Base-by-base conservation (phyloP, 2,329 filamentous ascomycete species). In the Sporothrix euskadiensis region DNA sequence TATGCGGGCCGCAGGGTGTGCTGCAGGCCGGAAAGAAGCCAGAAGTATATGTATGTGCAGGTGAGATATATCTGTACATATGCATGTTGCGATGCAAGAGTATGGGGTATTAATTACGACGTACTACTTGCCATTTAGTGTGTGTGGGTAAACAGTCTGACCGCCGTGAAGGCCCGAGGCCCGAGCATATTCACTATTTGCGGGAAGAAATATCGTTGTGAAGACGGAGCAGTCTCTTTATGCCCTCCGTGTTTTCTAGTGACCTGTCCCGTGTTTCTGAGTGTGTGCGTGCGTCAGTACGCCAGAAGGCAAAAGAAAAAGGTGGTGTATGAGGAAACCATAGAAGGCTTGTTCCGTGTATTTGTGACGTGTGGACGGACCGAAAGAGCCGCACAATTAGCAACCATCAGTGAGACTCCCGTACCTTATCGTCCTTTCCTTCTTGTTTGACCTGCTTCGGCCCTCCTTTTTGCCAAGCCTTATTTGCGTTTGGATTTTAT, bases 361-460 rank as follows among this genome's bases (percentile, higher is more conserved):
- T 59, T n/a, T 14, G 35, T 32, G 69, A 59, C 69, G 69, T 71
- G 9, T 63, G 26, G 39, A 19, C 69, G 69, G 69, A 71, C 69
- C 56, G 69, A 71, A 35, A 30, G 56, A 63, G 69, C 69, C 56
- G 69, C 56, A 22, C n/a, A 65, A 26, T 57, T 57, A 44, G n/a
- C 49, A 41, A 19, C 22, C 22, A 19, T 19, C 35, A 63, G 12
- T 22, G 35, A 10, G 59, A 6, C 3, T 49, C 30, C 16, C 19
- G 19, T 14, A 54, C n/a, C n/a, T 47, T 35, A 1, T 10, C 39
- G 19, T 35, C n/a, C 35, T n/a, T 26, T 26, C 9, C 1, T 4
- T 56, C 52, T 54, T n/a, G 26, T 14, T 26, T 32, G 2, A 19
- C 22, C 4, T 3, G 2, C 8, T 52, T 69, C 7, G 12, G 44